Base-by-base conservation (phyloP, 345 rosid species). In the Gossypium australe region DNA sequence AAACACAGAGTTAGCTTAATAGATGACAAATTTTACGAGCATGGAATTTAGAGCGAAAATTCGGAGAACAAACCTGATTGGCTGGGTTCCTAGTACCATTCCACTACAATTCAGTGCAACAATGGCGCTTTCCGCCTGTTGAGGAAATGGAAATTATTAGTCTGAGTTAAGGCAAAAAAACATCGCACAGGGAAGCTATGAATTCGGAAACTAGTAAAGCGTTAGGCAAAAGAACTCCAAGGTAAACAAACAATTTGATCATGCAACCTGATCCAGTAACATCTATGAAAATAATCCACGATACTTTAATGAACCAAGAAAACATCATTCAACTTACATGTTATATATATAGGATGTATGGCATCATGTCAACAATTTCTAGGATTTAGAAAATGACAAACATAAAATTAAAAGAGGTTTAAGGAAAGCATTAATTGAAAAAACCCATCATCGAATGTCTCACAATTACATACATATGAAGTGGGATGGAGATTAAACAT, bases 101-200 rank as follows among this genome's bases (percentile, higher is more conserved):
- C 97, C 93, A 25, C 94, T 89, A 77, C 93, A 91, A 75, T 82
- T 87, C 81, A 93, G 86, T 2, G 98, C 98, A 38, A 80, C 45
- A 65, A 85, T 87, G 65, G 98, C 98, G 79, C 89, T 87, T 61
- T 90, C 98, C 9, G 97, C 98, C 97, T 93, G 89, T 74, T 80
- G 65, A 69, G 63, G 63, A 45, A 82, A 73, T 20, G 63, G 51
- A 59, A 71, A 58, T 11, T 47, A 70, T 52, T 25, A 75, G 55
- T 22, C 49, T 0, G 4, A 43, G 41, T 3, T 25, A 34, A n/a
- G 12, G 52, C 8, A 3, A 11, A 62, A 38, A 63, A 48, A 48
- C 43, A 22, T 13, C 17, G 14, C 12, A 14, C 16, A 11, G 52
- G 52, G 14, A 48, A 48, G 14, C 52, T 57, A 57, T 22, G 62